Evolutionary conservation across 2,329 filamentous ascomycete genomes (phyloP), one percentile per base, ranked within the genome.

Genomic region (Cercospora sp.): DNA sequence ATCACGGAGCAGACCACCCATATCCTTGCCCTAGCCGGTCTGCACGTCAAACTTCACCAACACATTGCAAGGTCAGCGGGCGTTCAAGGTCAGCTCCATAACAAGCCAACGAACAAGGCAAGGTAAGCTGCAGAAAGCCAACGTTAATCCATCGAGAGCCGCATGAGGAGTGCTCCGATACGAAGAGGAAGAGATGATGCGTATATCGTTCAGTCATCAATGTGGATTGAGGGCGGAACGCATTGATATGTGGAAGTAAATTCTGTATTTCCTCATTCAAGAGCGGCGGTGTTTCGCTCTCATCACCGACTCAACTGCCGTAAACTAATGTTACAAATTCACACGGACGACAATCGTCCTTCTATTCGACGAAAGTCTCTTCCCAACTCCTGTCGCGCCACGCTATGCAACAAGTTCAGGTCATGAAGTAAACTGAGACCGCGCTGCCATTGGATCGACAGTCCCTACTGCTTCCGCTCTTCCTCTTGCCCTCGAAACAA

Each of bases 401-500:
- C 62, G 51, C 51, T 64, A 57, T 64, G 62, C 62, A 64, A 42
- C 36, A 48, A 23, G 33, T 39, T 16, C 3, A 18, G 28, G 8
- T 16, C 23, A 13, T 28, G 23, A 39, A 42, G 20, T 9, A 6
- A 16, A 64, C 3, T 18, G 16, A 18, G 13, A 26, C 30, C 31
- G 55, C 18, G 8, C 55, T 36, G 55, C 26, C 48, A 9, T 36
- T 59, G 55, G 10, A 36, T 33, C 31, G 30, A 13, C 30, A 33
- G 55, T 13, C 31, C 1, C 10, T 18, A 20, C 4, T 31, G 18
- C 5, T 16, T 31, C 55, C 55, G n/a, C 28, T 33, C 55, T 59
- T 30, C n/a, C 3, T 3, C 20, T 48, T 51, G 16, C 26, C 13
- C 12, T 42, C 48, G 23, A 55, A 55, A 23, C 48, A 9, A 28